Evolutionary conservation across 192 early-diverging fungal species (phyloP).

Genomic region (Podila minutissima): DNA sequence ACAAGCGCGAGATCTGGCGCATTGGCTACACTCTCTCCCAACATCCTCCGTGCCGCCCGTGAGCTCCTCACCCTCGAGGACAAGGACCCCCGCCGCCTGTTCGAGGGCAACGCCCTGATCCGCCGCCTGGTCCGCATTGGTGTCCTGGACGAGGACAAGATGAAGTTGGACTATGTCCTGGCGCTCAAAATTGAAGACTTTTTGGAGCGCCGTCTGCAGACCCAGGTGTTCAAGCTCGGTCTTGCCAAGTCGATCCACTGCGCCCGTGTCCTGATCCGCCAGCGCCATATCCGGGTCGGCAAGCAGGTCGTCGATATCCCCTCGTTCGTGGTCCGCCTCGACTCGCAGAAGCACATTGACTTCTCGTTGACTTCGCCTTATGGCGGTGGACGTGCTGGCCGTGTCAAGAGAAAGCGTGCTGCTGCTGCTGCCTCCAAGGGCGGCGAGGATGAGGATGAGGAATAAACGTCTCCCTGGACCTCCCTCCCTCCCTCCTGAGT

Average conservation of each 20-base stretch:
- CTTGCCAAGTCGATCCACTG: constrained; percentile 99
- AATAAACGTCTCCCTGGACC: constrained; percentile 20
- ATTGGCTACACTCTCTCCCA: constrained; percentile 97
- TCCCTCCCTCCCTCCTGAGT: too few relatives aligned
- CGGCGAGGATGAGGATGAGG: constrained; percentile 71
- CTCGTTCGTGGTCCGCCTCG: constrained; percentile 88
- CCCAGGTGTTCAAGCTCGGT: constrained; percentile 98
- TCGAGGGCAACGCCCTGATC: constrained; percentile 99
- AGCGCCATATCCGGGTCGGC: constrained; percentile 98
- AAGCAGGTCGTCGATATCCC: constrained; percentile 98
- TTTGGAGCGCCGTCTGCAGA: constrained; percentile 97
- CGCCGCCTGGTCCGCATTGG: constrained; percentile 98
- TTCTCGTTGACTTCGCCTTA: constrained; percentile 88
- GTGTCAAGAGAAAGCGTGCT: constrained; percentile 95
- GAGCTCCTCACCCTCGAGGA: constrained; percentile 96
- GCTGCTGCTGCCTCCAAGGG: constrained; percentile 69
- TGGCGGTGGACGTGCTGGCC: constrained; percentile 98
- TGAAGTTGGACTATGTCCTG: constrained; percentile 99
- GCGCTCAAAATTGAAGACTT: constrained; percentile 98
- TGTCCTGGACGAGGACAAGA: constrained; percentile 97
- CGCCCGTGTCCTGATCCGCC: constrained; percentile 97
- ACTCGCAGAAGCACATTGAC: constrained; percentile 71
- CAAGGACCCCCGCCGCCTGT: constrained; percentile 97
- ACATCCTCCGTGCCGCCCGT: constrained; percentile 99
- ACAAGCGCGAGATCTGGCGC: constrained; percentile 99